Conservation (phyloP, 345 rosid genomes). For the Eucalyptus tenuipes region DNA sequence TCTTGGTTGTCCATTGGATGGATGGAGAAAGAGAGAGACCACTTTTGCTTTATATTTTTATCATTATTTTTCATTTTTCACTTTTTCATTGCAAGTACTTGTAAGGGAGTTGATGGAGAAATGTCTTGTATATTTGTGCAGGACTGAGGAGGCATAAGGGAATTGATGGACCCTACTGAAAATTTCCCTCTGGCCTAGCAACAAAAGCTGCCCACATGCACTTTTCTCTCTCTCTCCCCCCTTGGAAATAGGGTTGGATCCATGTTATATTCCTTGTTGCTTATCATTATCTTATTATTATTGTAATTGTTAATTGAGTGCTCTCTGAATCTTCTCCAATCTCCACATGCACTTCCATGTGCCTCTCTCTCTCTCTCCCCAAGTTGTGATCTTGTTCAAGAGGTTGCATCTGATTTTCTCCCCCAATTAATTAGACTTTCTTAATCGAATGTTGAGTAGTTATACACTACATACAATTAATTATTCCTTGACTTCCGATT, state of each 20-base stretch:
- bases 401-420: neutral
- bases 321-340: neutral
- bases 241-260: neutral
- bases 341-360: constrained; percentile 2
- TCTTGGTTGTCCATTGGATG: neutral
- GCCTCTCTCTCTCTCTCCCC: neutral
- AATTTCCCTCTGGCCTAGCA: neutral
- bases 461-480: neutral
- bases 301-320: neutral
- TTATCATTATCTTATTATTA: neutral
- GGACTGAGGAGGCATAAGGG: neutral
- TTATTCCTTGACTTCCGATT: neutral
- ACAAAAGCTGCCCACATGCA: neutral
- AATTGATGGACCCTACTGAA: neutral
- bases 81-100: neutral
- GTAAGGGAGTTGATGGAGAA: neutral
- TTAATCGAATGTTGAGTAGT: neutral
- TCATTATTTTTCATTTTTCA: neutral
- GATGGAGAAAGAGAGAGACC: neutral
- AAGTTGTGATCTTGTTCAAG: neutral
- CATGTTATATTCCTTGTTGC: neutral
- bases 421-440: neutral
- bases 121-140: neutral
- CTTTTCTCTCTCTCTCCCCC: neutral
- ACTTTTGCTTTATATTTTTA: neutral